Conservation (phyloP, 2,329 filamentous ascomycete genomes). For the Dothistroma septosporum region DNA sequence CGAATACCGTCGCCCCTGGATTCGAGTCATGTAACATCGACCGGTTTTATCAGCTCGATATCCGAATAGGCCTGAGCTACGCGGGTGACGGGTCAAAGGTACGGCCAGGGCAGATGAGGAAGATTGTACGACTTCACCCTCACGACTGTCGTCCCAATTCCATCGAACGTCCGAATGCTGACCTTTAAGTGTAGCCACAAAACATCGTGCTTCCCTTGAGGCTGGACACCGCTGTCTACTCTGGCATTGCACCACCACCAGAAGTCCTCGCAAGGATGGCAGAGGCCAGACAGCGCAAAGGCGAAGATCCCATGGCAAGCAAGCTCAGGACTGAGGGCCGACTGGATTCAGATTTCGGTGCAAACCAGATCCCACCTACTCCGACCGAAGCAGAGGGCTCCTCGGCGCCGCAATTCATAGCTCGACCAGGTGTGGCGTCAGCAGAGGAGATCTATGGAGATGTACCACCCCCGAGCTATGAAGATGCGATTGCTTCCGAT, state of each 20-base stretch:
- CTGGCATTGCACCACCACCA: constrained; percentile 76
- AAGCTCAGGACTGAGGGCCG: constrained; percentile 26
- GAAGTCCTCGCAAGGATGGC: constrained; percentile 67
- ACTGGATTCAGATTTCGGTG: constrained; percentile 24
- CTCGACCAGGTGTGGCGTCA: constrained; percentile 9
- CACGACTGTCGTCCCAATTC: not conserved
- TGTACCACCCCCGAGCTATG: constrained; percentile 81
- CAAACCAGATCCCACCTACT: constrained; percentile 25
- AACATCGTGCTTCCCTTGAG: constrained; percentile 72
- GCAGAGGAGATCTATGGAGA: constrained; percentile 44
- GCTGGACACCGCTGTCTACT: constrained; percentile 77
- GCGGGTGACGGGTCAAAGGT: constrained; percentile 52
- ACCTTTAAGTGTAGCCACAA: constrained; percentile 45
- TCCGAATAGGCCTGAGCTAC: constrained; percentile 74
- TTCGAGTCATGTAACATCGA: constrained; percentile 75
- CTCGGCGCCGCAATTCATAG: constrained; percentile 10
- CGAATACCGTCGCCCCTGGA: constrained; percentile 79
- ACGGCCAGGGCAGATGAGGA: constrained; percentile 30
- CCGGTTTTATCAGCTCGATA: constrained; percentile 76
- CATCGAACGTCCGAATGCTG: not conserved
- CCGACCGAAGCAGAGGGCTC: constrained; percentile 18
- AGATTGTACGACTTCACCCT: constrained; percentile 21
- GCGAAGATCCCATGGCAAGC: constrained; percentile 21
- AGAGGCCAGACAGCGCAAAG: constrained; percentile 26
- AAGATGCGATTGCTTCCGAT: constrained; percentile 81